phyloP scores from a whole-genome alignment of 129 eudicot genomes.

The Kitagawia praeruptora region DNA sequence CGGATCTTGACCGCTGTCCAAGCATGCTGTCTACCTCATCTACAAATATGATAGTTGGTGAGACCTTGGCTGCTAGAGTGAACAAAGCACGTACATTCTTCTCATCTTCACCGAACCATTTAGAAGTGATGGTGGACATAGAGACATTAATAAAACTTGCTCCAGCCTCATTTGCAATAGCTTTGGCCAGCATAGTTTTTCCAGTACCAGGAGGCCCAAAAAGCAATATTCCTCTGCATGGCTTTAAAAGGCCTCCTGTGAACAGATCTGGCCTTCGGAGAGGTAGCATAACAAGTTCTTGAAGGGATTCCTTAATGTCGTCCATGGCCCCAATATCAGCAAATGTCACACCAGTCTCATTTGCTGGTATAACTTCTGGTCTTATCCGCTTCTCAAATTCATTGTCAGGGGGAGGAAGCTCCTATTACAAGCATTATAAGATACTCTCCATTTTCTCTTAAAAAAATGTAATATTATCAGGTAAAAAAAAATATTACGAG shows the following conservation, averaged over 20 bases:
- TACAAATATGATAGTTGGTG: slow-evolving; percentile 90
- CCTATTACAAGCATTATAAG: slow-evolving; percentile 28
- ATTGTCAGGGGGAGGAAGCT: slow-evolving; percentile 63
- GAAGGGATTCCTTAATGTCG: slow-evolving; percentile 82
- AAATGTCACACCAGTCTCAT: slow-evolving; percentile 79
- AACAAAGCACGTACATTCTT: slow-evolving; percentile 86
- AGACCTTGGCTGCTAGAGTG: slow-evolving; percentile 81
- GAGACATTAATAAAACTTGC: slow-evolving; percentile 95
- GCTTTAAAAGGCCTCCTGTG: slow-evolving; percentile 81
- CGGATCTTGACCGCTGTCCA: slow-evolving; percentile 63
- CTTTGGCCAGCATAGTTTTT: slow-evolving; percentile 91
- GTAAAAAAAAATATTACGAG: not conserved
- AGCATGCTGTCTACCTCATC: slow-evolving; percentile 95
- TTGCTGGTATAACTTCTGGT: slow-evolving; percentile 66
- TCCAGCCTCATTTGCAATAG: slow-evolving; percentile 93
- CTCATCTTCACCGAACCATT: slow-evolving; percentile 99
- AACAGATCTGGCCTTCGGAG: slow-evolving; percentile 71
- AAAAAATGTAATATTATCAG: not conserved
- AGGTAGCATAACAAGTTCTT: slow-evolving; percentile 33
- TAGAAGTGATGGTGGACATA: slow-evolving; percentile 78
- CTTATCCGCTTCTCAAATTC: slow-evolving; percentile 59
- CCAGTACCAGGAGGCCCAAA: slow-evolving; percentile 8
- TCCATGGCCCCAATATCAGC: slow-evolving; percentile 84
- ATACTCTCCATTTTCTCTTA: not conserved
- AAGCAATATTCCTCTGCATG: slow-evolving; percentile 50